phyloP scores from a whole-genome alignment of 257 asterid species.

The Misopates orontium region DNA sequence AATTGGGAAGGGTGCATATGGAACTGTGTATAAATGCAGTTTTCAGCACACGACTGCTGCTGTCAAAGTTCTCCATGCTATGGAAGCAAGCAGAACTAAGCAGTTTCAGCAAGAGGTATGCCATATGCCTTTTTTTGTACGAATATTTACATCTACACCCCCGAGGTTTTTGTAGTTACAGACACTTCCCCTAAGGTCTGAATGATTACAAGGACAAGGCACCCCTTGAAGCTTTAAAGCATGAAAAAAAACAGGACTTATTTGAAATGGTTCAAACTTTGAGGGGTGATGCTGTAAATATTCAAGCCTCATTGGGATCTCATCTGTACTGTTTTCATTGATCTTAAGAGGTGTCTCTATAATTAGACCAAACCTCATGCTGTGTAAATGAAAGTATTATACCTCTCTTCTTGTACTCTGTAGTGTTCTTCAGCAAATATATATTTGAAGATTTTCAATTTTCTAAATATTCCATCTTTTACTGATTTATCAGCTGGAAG shows the following conservation, averaged over 20 bases:
- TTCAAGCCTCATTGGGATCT: too few relatives aligned
- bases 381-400: too few relatives aligned
- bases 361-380: too few relatives aligned
- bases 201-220: too few relatives aligned
- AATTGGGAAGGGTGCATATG: conserved; percentile 86
- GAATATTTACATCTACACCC: not conserved
- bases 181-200: too few relatives aligned
- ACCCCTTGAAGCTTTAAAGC: too few relatives aligned
- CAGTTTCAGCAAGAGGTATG: conserved; percentile 91
- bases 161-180: too few relatives aligned
- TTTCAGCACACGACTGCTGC: conserved; percentile 85
- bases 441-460: not conserved
- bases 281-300: too few relatives aligned
- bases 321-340: too few relatives aligned
- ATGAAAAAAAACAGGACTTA: not conserved
- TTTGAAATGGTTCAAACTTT: not conserved
- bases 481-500: conserved; percentile 55
- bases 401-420: too few relatives aligned
- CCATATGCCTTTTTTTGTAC: conserved; percentile 14
- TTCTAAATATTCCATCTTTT: conserved; percentile 23
- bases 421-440: too few relatives aligned
- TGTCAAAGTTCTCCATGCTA: conserved; percentile 71
- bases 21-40: conserved; percentile 84
- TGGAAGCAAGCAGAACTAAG: conserved; percentile 51
- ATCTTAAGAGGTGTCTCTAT: not conserved